These are phyloP conservation scores for Brassica napus DNA, from an alignment of 345 rosid genomes.

Conservation along the genomic window DNA sequence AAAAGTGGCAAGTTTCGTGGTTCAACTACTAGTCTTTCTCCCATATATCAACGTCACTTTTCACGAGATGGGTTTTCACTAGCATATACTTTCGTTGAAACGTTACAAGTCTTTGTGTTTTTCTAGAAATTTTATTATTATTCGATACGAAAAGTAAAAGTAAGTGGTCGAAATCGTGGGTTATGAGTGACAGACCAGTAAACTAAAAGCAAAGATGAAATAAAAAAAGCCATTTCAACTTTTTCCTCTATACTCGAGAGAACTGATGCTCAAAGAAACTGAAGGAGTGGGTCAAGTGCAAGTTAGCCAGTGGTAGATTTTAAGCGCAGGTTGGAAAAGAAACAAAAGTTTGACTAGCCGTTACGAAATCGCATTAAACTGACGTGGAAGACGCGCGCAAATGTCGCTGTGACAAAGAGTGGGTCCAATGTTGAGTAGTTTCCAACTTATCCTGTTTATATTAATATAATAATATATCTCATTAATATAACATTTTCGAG, in stretches of 20 bases:
- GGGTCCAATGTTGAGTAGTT: conserved; percentile 8
- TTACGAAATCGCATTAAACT: conserved; percentile 12
- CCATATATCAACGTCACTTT: conserved; percentile 21
- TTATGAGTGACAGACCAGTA: conserved; percentile 40
- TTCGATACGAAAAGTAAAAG: conserved; percentile 7
- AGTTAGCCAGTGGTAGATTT: conserved; percentile 4
- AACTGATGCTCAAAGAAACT: conserved; percentile 2
- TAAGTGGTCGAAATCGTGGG: conserved; percentile 31
- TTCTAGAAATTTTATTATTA: conserved; percentile 4
- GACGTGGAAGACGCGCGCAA: conserved; percentile 89
- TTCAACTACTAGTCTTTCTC: conserved; percentile 35
- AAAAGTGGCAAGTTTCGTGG: conserved; percentile 21
- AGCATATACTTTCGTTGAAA: conserved; percentile 13
- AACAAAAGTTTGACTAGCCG: conserved; percentile 31
- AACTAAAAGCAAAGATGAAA: conserved; percentile 20
- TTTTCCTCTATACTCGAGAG: conserved; percentile 36
- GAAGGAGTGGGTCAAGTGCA: conserved; percentile 28
- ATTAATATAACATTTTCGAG: background rate
- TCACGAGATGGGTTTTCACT: conserved; percentile 11
- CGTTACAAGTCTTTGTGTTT: background rate
- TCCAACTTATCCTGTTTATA: background rate
- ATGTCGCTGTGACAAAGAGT: conserved; percentile 51
- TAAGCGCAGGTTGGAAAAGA: conserved; percentile 1
- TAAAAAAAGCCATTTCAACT: conserved; percentile 17
- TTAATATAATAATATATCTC: background rate